Conservation (phyloP, 768 basidiomycete genomes). For the Leccinellum rugosiceps region DNA sequence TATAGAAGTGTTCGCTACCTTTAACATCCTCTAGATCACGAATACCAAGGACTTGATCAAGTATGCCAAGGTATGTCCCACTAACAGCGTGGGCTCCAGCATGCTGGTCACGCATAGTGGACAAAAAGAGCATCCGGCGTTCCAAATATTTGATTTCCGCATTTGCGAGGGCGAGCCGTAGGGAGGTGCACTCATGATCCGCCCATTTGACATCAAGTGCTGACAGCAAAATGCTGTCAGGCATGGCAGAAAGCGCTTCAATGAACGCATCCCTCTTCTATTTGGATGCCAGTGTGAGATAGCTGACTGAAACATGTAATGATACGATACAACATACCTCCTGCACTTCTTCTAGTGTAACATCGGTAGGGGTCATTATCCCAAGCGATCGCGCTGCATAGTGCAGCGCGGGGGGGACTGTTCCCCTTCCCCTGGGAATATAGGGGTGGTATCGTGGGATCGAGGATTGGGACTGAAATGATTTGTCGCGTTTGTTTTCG, state of each 20-base stretch:
- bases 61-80: neutral
- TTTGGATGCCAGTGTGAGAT: neutral
- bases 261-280: neutral
- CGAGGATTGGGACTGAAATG: neutral
- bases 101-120: neutral
- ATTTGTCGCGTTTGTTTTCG: neutral
- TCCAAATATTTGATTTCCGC: neutral
- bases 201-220: neutral
- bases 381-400: neutral
- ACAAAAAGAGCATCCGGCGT: neutral
- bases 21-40: neutral
- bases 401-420: neutral
- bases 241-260: neutral
- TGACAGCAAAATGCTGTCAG: neutral
- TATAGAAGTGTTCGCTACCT: neutral
- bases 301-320: neutral
- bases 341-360: neutral
- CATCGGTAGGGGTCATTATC: neutral
- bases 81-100: neutral
- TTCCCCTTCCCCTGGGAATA: neutral
- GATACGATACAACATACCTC: neutral
- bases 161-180: neutral
- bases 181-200: neutral
- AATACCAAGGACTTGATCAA: neutral
- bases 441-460: neutral